Conservation (phyloP, 2,329 filamentous ascomycete genomes). For the Dactylonectria macrodidyma region DNA sequence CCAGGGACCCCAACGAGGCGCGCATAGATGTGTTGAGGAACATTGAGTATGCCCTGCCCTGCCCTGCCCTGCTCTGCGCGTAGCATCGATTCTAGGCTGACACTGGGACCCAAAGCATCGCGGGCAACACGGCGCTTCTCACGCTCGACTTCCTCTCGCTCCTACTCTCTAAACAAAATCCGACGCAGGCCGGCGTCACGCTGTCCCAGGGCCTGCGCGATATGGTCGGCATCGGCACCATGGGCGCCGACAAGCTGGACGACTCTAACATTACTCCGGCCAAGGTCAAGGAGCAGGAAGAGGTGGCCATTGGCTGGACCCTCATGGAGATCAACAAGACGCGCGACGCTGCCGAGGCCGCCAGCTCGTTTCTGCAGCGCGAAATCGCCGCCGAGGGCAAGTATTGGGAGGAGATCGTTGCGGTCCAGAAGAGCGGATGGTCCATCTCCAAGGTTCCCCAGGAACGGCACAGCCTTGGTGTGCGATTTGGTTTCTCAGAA, state of each 20-base stretch:
- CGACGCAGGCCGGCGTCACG: constrained; percentile 77
- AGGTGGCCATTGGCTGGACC: constrained; percentile 79
- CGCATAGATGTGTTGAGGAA: constrained; percentile 71
- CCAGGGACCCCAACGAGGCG: constrained; percentile 63
- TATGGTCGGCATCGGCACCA: constrained; percentile 79
- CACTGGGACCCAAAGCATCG: constrained; percentile 47
- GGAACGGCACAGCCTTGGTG: constrained; percentile 82
- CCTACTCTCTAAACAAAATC: constrained; percentile 85
- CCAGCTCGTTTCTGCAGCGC: constrained; percentile 79
- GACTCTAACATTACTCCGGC: constrained; percentile 71
- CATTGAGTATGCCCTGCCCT: constrained; percentile 65
- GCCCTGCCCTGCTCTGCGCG: too few relatives aligned
- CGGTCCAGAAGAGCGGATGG: constrained; percentile 89
- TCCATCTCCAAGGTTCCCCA: constrained; percentile 83
- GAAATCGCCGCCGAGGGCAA: constrained; percentile 86
- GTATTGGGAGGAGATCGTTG: constrained; percentile 91
- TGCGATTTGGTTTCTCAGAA: constrained; percentile 92
- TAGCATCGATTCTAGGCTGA: neutral
- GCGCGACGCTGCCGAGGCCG: constrained; percentile 80
- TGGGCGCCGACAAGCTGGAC: constrained; percentile 77
- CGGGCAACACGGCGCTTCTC: constrained; percentile 72
- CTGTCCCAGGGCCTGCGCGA: constrained; percentile 81
- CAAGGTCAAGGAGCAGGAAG: constrained; percentile 69
- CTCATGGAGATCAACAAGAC: constrained; percentile 83
- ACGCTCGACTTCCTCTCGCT: constrained; percentile 88